phyloP scores from a whole-genome alignment of 352 stramenopile genomes.

The Phytophthora macrochlamydospora region DNA sequence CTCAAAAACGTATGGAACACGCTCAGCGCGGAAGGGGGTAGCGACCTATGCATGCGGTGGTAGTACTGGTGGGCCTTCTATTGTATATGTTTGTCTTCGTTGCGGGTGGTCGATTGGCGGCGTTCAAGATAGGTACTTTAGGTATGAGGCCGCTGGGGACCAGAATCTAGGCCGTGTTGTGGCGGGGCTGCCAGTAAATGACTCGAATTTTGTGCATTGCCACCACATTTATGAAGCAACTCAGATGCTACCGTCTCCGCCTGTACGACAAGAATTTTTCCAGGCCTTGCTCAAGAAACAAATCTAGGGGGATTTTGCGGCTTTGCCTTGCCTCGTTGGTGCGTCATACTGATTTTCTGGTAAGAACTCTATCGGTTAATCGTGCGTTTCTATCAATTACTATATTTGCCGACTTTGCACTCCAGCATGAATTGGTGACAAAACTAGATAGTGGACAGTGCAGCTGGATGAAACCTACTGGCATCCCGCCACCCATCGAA shows the following conservation, averaged over 20 bases:
- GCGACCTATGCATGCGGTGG: constrained; percentile 15
- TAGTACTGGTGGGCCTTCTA: constrained; percentile 8
- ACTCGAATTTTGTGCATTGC: constrained; percentile 8
- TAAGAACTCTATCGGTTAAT: not conserved
- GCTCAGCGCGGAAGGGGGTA: constrained; percentile 13
- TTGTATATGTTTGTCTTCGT: constrained; percentile 9
- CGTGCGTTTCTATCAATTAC: not conserved
- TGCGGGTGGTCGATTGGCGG: constrained; percentile 15
- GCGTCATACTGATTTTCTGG: constrained; percentile 1
- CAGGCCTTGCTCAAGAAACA: not conserved
- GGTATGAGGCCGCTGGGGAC: constrained; percentile 9
- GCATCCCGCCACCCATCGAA: constrained; percentile 10
- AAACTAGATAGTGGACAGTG: constrained; percentile 1
- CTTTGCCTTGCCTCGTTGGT: constrained; percentile 18
- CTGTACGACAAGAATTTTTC: constrained; percentile 9
- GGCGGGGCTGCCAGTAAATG: constrained; percentile 13
- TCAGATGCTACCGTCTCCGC: not conserved
- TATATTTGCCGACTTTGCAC: not conserved
- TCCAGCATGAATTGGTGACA: not conserved
- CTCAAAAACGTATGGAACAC: constrained; percentile 1
- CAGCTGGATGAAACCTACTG: constrained; percentile 5
- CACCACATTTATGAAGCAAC: constrained; percentile 11
- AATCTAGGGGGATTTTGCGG: constrained; percentile 2
- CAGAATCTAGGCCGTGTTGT: constrained; percentile 15
- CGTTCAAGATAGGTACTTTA: constrained; percentile 10